Evolutionary conservation across 805 yeast genomes (phyloP).

Genomic region (Wickerhamiella azymoides): DNA sequence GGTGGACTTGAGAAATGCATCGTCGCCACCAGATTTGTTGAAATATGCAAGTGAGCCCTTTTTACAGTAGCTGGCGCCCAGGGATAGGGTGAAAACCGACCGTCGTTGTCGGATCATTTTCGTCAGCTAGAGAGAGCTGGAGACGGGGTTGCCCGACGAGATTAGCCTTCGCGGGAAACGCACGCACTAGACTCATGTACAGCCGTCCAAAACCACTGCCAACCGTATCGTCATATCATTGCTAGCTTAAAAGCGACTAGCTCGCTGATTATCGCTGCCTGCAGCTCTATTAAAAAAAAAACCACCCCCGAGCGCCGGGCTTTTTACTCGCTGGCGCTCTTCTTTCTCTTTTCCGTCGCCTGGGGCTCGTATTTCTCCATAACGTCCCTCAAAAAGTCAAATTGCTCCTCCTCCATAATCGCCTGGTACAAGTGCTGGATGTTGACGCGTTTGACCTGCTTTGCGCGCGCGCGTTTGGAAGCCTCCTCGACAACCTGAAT

Average conservation of each 20-base stretch:
- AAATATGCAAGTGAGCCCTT: conserved; percentile 16
- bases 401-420: conserved; percentile 72
- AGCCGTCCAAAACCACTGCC: no score
- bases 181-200: no score
- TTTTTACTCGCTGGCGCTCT: conserved; percentile 7
- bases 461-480: conserved; percentile 56
- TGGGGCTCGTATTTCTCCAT: conserved; percentile 42
- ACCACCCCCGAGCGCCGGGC: neutral
- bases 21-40: conserved; percentile 16
- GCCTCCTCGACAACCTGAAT: conserved; percentile 79
- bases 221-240: no score
- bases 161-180: no score
- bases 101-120: neutral
- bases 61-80: conserved; percentile 14
- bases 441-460: conserved; percentile 66
- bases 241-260: no score
- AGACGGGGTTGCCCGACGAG: no score
- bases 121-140: neutral
- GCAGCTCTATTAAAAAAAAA: neutral
- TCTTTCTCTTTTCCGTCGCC: conserved; percentile 17
- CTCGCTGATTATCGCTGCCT: neutral
- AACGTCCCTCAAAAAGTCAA: conserved; percentile 79
- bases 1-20: conserved; percentile 13
- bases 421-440: conserved; percentile 77
- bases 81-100: conserved; percentile 11